These are phyloP conservation scores for Leishmania major DNA, from an alignment of 208 protist genomes.

Conservation along the genomic window DNA sequence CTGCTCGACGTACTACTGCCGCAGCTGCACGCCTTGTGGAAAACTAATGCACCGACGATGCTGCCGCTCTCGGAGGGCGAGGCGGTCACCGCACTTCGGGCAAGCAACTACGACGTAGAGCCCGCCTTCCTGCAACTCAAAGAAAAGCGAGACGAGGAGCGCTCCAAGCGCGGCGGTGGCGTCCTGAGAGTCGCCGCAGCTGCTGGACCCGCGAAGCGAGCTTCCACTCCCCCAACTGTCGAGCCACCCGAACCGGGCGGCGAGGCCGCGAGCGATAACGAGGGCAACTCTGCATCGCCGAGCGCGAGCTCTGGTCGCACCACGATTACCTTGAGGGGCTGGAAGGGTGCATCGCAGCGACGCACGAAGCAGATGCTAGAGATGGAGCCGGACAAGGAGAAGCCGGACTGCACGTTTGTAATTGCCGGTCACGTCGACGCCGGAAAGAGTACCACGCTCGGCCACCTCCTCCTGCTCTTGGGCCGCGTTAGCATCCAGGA, in stretches of 20 bases:
- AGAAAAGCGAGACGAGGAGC: slow-evolving; percentile 34
- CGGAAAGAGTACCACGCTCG: slow-evolving; percentile 87
- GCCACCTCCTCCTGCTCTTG: slow-evolving; percentile 82
- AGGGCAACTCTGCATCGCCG: slow-evolving; percentile 6
- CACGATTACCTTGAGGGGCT: slow-evolving; percentile 11
- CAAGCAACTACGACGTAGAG: slow-evolving; percentile 60
- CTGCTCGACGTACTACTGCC: slow-evolving; percentile 49
- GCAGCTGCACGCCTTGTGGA: slow-evolving; percentile 49
- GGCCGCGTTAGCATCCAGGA: slow-evolving; percentile 67
- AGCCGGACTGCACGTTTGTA: slow-evolving; percentile 85
- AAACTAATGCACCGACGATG: slow-evolving; percentile 29
- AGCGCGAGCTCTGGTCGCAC: slow-evolving; percentile 15
- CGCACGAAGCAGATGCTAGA: slow-evolving; percentile 35
- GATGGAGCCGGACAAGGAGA: slow-evolving; percentile 40
- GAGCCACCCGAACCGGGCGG: neutral
- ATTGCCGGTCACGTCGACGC: slow-evolving; percentile 89
- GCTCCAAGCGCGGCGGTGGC: slow-evolving; percentile 27
- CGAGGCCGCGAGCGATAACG: slow-evolving; percentile 6
- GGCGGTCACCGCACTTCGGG: slow-evolving; percentile 56
- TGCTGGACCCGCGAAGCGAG: slow-evolving; percentile 7
- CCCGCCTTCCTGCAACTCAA: slow-evolving; percentile 33
- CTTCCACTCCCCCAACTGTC: neutral
- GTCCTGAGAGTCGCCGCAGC: slow-evolving; percentile 26
- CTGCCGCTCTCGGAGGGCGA: slow-evolving; percentile 43
- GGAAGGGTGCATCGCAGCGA: slow-evolving; percentile 30